These are phyloP conservation scores for Ascodesmis nigricans DNA, from an alignment of 495 filamentous ascomycete genomes.

Conservation along the genomic window DNA sequence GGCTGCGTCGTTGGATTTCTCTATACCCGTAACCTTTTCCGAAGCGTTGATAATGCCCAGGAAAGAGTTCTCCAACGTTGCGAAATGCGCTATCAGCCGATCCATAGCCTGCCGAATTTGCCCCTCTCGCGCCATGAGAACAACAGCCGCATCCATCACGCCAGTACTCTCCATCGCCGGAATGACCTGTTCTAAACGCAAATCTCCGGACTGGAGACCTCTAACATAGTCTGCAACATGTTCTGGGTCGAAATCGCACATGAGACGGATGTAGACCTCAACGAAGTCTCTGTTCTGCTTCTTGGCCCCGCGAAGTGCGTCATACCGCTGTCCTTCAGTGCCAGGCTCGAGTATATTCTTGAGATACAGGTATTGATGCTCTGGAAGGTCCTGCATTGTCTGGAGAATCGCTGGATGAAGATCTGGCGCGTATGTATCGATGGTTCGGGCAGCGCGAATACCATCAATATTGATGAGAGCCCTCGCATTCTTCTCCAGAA, in stretches of 20 bases:
- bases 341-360: slow-evolving; percentile 52
- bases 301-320: slow-evolving; percentile 16
- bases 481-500: slow-evolving; percentile 43
- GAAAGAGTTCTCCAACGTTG: slow-evolving; percentile 55
- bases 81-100: slow-evolving; percentile 55
- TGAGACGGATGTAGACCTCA: slow-evolving; percentile 71
- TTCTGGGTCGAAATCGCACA: slow-evolving; percentile 61
- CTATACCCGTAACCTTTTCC: slow-evolving; percentile 17
- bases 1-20: slow-evolving; percentile 29
- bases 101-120: slow-evolving; percentile 65
- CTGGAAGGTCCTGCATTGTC: slow-evolving; percentile 38
- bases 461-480: slow-evolving; percentile 52
- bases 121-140: slow-evolving; percentile 77
- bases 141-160: slow-evolving; percentile 78
- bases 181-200: slow-evolving; percentile 60
- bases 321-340: slow-evolving; percentile 23
- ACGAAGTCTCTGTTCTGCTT: slow-evolving; percentile 31
- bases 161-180: slow-evolving; percentile 74
- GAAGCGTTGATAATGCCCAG: slow-evolving; percentile 45
- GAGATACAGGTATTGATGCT: slow-evolving; percentile 56
- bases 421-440: slow-evolving; percentile 42
- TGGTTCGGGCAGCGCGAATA: slow-evolving; percentile 40
- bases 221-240: slow-evolving; percentile 77
- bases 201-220: slow-evolving; percentile 50
- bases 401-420: slow-evolving; percentile 49